Percentiles rank a stretch among this genome's conserved stretches.
Conservation (phyloP, 768 basidiomycete genomes). For the Tephrocybe rancida region DNA sequence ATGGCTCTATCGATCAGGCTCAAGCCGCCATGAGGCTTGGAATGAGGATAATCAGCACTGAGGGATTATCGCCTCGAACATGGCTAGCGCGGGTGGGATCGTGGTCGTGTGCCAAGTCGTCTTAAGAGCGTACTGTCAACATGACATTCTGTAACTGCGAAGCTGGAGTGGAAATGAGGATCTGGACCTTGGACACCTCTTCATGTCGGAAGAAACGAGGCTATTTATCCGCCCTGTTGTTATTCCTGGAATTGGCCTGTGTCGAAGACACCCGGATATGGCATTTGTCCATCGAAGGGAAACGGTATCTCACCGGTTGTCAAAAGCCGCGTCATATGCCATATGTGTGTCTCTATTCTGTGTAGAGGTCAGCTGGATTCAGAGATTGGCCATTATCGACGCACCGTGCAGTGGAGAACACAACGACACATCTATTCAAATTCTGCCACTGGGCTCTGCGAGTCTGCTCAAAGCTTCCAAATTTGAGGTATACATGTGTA, state of each 20-base stretch:
- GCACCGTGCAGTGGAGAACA: too few species aligned
- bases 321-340: too few species aligned
- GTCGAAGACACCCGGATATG: slow-evolving; percentile 5
- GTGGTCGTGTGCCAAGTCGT: slow-evolving; percentile 14
- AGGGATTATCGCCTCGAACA: slow-evolving; percentile 7
- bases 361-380: too few species aligned
- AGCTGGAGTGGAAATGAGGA: not conserved
- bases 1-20: not conserved
- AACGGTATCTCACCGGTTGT: too few species aligned
- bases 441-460: too few species aligned
- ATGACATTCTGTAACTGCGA: not conserved
- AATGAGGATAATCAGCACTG: not conserved
- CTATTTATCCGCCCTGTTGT: slow-evolving; percentile 1
- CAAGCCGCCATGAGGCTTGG: not conserved
- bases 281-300: too few species aligned
- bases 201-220: slow-evolving; percentile 5
- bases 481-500: too few species aligned
- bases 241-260: slow-evolving; percentile 3
- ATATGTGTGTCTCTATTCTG: too few species aligned
- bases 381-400: too few species aligned
- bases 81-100: not conserved
- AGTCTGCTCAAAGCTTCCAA: too few species aligned
- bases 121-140: slow-evolving; percentile 6
- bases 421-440: too few species aligned
- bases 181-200: slow-evolving; percentile 18